Base-by-base conservation (phyloP, 345 rosid genomes). In the Eucalyptus curtisii region DNA sequence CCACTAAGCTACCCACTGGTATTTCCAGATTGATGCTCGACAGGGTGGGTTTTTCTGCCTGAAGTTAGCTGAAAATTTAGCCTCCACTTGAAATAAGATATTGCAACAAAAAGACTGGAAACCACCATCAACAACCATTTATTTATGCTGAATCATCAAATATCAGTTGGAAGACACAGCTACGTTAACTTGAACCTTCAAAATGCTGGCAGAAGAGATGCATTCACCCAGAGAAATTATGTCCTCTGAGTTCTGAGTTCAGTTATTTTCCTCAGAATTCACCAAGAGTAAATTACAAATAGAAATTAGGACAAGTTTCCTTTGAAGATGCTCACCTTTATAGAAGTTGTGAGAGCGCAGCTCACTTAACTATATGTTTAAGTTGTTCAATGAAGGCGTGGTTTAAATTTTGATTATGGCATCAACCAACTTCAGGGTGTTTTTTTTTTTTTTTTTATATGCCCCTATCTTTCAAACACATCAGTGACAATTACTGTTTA, bases 1-100 rank as follows among this genome's bases (percentile, higher is more conserved):
- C 99, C 87, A 96, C 95, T 87, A 98, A 94, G 93, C 96, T 93
- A 40, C 99, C 99, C 24, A 88, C 92, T 31, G 96, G 95, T 88
- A 97, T 91, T 50, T 96, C 96, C 92, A 98, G 89, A 93, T 95
- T 95, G 91, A 98, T 93, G 92, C 93, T 90, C 80, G 97, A 93
- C 84, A 98, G 91, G 86, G 97, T 94, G 44, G 94, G 96, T 64
- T 91, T 94, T 66, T 93, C 95, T 86, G 93, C 92, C 99, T 94
- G 93, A 52, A 90, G 90, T 84, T 49, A 76, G 31, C 57, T 87
- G 48, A 79, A 86, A 44, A 48, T 53, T 59, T 76, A 71, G 80
- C 33, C 25, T 61, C 84, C 22, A 66, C 66, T 48, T 85, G 61
- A 47, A 71, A 71, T 33, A 57, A 10, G 31, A 30, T 17, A 10